Base-by-base conservation (phyloP, 345 rosid species). In the Acer saccharum region DNA sequence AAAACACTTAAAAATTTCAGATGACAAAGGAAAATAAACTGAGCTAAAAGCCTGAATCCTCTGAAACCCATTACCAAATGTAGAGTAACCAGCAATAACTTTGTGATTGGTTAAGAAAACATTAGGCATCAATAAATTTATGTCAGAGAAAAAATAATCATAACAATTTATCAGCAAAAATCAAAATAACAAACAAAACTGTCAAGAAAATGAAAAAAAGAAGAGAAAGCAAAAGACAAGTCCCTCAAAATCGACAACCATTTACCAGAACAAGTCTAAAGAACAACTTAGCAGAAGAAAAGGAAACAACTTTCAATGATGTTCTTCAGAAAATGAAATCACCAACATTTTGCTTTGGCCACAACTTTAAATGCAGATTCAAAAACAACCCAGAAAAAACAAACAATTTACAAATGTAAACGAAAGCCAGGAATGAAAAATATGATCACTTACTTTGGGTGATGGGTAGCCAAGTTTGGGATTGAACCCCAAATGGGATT, bases 381-480 rank as follows among this genome's bases (percentile, higher is more conserved):
- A 35, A 35, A 35, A 35, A 35, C 39, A 35, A 35, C 39, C 39
- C 39, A 35, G 39, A 35, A 35, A 35, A 35, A 35, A 4, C 39
- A 35, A 35, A 35, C 39, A 35, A 35, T 35, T 35, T 35, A 4
- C 39, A 35, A 68, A 67, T 41, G 9, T 72, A 27, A 67, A 60
- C 77, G 62, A 25, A 75, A 8, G 70, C 73, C 78, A 58, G 69
- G 71, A 58, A 23, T n/a, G 12, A 57, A 13, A n/a, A 67, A 60
- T 21, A 1, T 12, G 16, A 21, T 9, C 1, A 80, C 88, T 89
- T 71, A 87, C 99, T 80, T 90, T 93, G 14, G 98, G 99, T 60
- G 99, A 91, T 71, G 93, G 94, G 80, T 84, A 84, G 25, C 86
- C 87, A 29, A 92, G 91, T 82, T 95, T 95, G 10, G 89, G 82